Conservation (phyloP, 352 stramenopile species). For the Globisporangium irregulare region DNA sequence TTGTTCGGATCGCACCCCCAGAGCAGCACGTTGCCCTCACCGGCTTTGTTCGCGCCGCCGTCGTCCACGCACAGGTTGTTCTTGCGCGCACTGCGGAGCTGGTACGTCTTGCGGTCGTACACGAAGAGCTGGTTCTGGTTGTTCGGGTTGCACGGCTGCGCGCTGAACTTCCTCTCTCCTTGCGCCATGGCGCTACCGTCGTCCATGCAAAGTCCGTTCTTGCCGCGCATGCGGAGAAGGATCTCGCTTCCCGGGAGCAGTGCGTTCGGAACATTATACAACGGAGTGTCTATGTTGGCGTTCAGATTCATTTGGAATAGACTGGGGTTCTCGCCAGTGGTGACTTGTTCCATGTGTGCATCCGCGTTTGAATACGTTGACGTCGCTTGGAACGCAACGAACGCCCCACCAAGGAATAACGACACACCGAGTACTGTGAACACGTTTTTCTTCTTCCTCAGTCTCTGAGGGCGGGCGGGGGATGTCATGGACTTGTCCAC, state of each 20-base stretch:
- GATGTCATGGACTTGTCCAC: not conserved
- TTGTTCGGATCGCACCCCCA: conserved; percentile 19
- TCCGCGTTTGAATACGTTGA: too few species aligned
- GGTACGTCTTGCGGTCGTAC: conserved; percentile 22
- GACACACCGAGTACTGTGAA: not conserved
- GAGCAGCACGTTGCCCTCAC: conserved; percentile 16
- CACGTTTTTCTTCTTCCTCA: not conserved
- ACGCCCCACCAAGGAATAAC: not conserved
- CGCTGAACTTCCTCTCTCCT: conserved; percentile 6
- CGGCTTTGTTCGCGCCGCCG: conserved; percentile 14
- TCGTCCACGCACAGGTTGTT: conserved; percentile 33
- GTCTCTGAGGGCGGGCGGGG: not conserved
- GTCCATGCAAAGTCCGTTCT: conserved; percentile 19
- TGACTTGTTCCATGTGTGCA: not conserved
- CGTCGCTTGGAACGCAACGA: not conserved
- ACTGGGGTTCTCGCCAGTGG: not conserved
- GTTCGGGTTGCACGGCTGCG: conserved; percentile 11
- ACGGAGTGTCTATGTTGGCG: not conserved
- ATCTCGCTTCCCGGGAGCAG: conserved; percentile 10
- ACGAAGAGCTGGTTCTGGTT: conserved; percentile 21
- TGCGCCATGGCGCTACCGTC: conserved; percentile 10
- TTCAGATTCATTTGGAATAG: not conserved
- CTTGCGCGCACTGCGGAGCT: conserved; percentile 27
- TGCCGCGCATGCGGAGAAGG: conserved; percentile 13
- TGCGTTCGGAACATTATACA: not conserved